Conservation (phyloP, 345 rosid genomes). For the Melaleuca quinquenervia region DNA sequence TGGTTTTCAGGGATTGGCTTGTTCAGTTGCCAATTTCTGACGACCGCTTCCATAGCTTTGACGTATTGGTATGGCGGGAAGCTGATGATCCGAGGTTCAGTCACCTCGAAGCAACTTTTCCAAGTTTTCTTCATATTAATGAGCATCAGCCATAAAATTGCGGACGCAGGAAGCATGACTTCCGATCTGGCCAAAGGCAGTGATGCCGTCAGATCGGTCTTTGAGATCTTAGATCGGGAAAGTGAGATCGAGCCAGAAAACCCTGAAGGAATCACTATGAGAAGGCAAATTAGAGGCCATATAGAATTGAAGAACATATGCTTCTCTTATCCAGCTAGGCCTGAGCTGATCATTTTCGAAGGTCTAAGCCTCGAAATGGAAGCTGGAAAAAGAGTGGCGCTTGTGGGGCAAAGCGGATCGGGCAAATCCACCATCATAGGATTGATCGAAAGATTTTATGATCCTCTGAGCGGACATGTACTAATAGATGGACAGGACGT, state of each 20-base stretch:
- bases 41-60: conserved; percentile 20
- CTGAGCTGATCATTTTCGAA: conserved; percentile 21
- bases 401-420: conserved; percentile 54
- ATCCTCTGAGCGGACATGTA: conserved; percentile 36
- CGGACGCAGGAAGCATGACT: conserved; percentile 46
- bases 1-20: conserved; percentile 35
- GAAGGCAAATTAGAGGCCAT: conserved; percentile 3
- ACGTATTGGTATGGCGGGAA: conserved; percentile 44
- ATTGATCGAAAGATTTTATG: conserved; percentile 53
- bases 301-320: conserved; percentile 24
- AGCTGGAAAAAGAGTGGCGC: conserved; percentile 40
- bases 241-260: conserved; percentile 30
- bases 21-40: conserved; percentile 33
- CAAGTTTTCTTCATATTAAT: conserved; percentile 35
- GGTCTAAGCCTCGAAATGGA: conserved; percentile 28
- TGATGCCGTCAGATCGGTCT: conserved; percentile 20
- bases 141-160: conserved; percentile 35
- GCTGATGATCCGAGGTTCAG: conserved; percentile 21
- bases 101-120: conserved; percentile 19
- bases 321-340: conserved; percentile 33
- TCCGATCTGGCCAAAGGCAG: conserved; percentile 30
- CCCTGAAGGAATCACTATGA: not conserved
- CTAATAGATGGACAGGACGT: conserved; percentile 39
- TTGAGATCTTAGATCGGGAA: conserved; percentile 18
- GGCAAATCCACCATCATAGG: conserved; percentile 57